phyloP scores from a whole-genome alignment of 805 yeast genomes.

The Wickerhamomyces bisporus region DNA sequence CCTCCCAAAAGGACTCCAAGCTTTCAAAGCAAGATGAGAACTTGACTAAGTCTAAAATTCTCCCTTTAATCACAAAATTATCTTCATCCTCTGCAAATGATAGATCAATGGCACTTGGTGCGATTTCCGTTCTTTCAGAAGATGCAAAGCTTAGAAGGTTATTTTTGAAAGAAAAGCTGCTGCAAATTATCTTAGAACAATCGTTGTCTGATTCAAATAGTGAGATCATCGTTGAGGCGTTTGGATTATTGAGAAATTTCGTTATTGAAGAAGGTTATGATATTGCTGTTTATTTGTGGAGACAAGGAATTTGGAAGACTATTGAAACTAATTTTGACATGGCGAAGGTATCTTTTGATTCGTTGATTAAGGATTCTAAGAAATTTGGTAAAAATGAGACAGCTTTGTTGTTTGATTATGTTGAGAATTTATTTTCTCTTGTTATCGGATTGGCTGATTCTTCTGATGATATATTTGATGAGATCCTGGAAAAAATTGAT shows the following conservation, averaged over 20 bases:
- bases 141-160: slow-evolving; percentile 57
- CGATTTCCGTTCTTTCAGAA: slow-evolving; percentile 67
- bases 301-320: slow-evolving; percentile 69
- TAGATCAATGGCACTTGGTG: slow-evolving; percentile 68
- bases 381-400: slow-evolving; percentile 34
- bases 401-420: slow-evolving; percentile 53
- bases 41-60: slow-evolving; percentile 48
- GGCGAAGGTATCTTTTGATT: slow-evolving; percentile 43
- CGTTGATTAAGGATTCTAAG: slow-evolving; percentile 26
- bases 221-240: slow-evolving; percentile 75
- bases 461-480: slow-evolving; percentile 53
- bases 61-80: slow-evolving; percentile 65
- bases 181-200: slow-evolving; percentile 58
- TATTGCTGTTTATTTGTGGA: slow-evolving; percentile 66
- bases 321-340: slow-evolving; percentile 49
- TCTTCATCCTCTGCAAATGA: slow-evolving; percentile 63
- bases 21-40: slow-evolving; percentile 43
- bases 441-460: slow-evolving; percentile 61
- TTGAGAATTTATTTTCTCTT: slow-evolving; percentile 70
- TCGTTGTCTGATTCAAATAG: slow-evolving; percentile 61
- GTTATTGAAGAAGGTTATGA: slow-evolving; percentile 87
- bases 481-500: slow-evolving; percentile 26
- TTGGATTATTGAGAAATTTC: slow-evolving; percentile 75
- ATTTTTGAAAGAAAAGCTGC: slow-evolving; percentile 66
- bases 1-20: slow-evolving; percentile 21